Evolutionary conservation across 2,329 filamentous ascomycete species (phyloP), one percentile per base, ranked within the genome.

Genomic region (Pezizomycotina sp.): DNA sequence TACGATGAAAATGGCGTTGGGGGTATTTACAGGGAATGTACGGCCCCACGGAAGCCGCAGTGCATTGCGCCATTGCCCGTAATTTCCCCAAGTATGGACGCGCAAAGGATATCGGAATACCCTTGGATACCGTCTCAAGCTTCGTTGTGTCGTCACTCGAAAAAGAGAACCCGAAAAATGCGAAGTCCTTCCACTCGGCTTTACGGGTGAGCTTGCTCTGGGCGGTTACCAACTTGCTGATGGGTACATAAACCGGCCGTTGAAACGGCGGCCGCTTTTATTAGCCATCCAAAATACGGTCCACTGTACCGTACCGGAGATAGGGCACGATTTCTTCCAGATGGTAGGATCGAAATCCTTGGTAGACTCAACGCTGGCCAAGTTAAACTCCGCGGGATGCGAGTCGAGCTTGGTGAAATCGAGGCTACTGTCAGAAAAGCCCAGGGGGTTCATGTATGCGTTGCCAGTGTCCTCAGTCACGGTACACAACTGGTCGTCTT

Each of bases 1-100:
- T 70, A 70, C 2, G 59, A 62, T 6, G n/a, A n/a, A n/a, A n/a
- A n/a, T n/a, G n/a, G n/a, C n/a, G n/a, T n/a, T n/a, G n/a, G n/a
- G n/a, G n/a, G n/a, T 51, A 92, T 27, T 63, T 93, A 1, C 84
- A 81, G 68, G 84, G 75, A 21, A 92, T 92, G 82, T 93, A 93
- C 53, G 84, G 84, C 0, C 84, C 84, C 1, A 93, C 84, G 0
- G 84, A 93, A 58, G 81, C 81, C 5, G 73, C 83, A 0, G 92
- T 93, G 38, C 84, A 93, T 54, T 93, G 81, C 53, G 91, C 81
- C 1, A 57, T 89, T 4, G 74, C 81, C 46, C 61, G 74, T 0
- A 59, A 62, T 0, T 74, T 91, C 49, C 53, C 59, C 4, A 60
- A 63, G 4, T 55, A 57, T 13, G 69, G 68, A 5, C 63, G 69